A percentile compares a stretch with the other conserved stretches of the same genome.
phyloP scores from a whole-genome alignment of 2,329 filamentous ascomycete genomes.

The Monosporascus sp. region DNA sequence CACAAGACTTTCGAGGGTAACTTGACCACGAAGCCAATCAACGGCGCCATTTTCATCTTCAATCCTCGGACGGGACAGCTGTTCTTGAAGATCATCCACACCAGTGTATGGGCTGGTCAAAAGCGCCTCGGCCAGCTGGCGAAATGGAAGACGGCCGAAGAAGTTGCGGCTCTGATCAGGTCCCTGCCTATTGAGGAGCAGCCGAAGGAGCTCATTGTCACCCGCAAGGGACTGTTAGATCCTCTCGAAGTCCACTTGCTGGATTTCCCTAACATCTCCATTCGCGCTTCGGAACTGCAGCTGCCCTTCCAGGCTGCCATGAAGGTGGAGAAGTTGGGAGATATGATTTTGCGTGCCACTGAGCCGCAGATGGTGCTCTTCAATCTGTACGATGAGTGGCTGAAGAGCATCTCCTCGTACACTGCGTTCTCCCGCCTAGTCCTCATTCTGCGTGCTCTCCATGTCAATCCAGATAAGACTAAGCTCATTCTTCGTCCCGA shows the following conservation, averaged over 20 bases:
- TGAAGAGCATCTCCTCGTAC: conserved; percentile 97
- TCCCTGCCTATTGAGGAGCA: conserved; percentile 97
- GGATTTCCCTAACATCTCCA: conserved; percentile 98
- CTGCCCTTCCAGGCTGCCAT: conserved; percentile 98
- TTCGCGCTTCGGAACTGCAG: conserved; percentile 92
- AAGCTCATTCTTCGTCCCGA: conserved; percentile 92
- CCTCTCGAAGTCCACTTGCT: conserved; percentile 94
- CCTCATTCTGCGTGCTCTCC: conserved; percentile 85
- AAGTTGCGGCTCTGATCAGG: conserved; percentile 94
- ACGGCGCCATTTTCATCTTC: conserved; percentile 99
- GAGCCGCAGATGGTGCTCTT: conserved; percentile 99
- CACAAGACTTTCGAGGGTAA: conserved; percentile 99
- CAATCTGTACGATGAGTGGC: conserved; percentile 97
- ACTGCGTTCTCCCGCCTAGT: conserved; percentile 96
- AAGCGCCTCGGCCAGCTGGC: conserved; percentile 97
- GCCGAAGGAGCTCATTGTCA: conserved; percentile 97
- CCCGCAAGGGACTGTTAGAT: conserved; percentile 92
- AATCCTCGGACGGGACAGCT: conserved; percentile 97
- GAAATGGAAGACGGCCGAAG: conserved; percentile 99
- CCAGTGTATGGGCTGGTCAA: conserved; percentile 97
- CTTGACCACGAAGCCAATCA: conserved; percentile 98
- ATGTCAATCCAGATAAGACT: conserved; percentile 98
- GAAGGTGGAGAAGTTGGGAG: conserved; percentile 98
- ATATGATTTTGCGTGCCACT: conserved; percentile 96
- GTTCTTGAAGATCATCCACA: conserved; percentile 99